Base-by-base conservation (phyloP, 2,329 filamentous ascomycete genomes). In the Aureobasidium sp. region DNA sequence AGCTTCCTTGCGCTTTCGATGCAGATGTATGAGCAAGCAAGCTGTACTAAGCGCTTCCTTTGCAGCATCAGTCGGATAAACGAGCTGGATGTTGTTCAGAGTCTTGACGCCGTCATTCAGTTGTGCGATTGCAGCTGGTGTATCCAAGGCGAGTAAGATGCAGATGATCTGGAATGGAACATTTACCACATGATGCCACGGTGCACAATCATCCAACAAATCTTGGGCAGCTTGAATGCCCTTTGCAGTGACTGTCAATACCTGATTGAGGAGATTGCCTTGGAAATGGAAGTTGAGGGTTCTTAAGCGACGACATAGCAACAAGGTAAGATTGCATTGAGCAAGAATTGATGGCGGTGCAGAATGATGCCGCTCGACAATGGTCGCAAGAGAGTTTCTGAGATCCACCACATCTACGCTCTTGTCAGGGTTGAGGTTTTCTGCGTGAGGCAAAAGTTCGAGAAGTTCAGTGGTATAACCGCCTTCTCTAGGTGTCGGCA, bases 171-270 rank as follows among this genome's bases (percentile, higher is more conserved):
- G 82, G 63, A 85, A 85, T 0, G 82, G 82, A 0, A 85, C 79
- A 53, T 85, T 84, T 32, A 81, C 81, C 49, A 82, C 77, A 62
- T 85, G 82, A 65, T 85, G 83, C 82, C 82, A 85, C 0, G 82
- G 82, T 3, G 74, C 73, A 13, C 74, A 72, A 10, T 71, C 69
- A 2, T 75, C 72, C 0, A 80, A 71, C 67, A 84, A 78, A 6
- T 69, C 69, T 6, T 76, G 74, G 0, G 82, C 79, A 0, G 79
- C 79, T 27, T 74, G 71, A 10, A 84, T 75, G 0, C 77, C 81
- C 27, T 69, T 71, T 3, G 75, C 73, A 0, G 77, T 74, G 3
- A 84, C 71, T 0, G 70, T 70, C 3, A 84, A 74, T 11, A 84
- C 75, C 8, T 75, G 74, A 14, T 81, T 79, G 2, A 79, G 74